Percentiles rank a stretch among this genome's conserved stretches.
These are phyloP conservation scores for Sclerotinia trifoliorum DNA, from an alignment of 2,329 filamentous ascomycete species.

Conservation along the genomic window DNA sequence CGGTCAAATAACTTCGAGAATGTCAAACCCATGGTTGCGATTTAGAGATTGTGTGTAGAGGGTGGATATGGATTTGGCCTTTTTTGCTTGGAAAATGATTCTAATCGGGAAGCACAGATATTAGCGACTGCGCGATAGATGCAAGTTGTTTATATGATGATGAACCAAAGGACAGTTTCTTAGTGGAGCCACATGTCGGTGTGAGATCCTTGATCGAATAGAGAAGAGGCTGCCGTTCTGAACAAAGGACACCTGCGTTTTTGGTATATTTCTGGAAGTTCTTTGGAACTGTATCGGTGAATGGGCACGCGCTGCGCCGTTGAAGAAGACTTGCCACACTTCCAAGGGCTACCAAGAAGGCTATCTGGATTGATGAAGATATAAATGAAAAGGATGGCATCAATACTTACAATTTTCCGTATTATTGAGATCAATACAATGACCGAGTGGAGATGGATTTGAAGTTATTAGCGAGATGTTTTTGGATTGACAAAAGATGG, in stretches of 20 bases:
- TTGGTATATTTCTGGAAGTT: slow-evolving; percentile 5
- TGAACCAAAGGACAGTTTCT: slow-evolving; percentile 35
- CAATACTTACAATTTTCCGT: slow-evolving; percentile 34
- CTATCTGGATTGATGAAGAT: neutral
- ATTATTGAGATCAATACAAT: slow-evolving; percentile 30
- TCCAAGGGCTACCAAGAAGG: slow-evolving; percentile 16
- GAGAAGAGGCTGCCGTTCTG: slow-evolving; percentile 33
- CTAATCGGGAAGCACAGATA: slow-evolving; percentile 23
- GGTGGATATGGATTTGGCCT: slow-evolving; percentile 41
- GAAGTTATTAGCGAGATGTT: slow-evolving; percentile 21
- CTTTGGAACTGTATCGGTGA: slow-evolving; percentile 23
- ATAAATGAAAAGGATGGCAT: slow-evolving; percentile 19
- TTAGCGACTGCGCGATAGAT: slow-evolving; percentile 24
- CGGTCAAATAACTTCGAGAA: slow-evolving; percentile 96
- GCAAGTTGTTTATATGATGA: slow-evolving; percentile 28
- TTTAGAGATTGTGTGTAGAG: slow-evolving; percentile 38
- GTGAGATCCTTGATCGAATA: slow-evolving; percentile 25
- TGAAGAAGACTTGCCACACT: slow-evolving; percentile 21
- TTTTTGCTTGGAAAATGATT: slow-evolving; percentile 33
- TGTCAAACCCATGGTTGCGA: slow-evolving; percentile 91
- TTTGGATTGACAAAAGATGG: slow-evolving; percentile 24
- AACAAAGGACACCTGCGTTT: slow-evolving; percentile 15
- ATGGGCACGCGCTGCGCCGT: slow-evolving; percentile 20
- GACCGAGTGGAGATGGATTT: slow-evolving; percentile 37
- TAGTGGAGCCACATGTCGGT: slow-evolving; percentile 23